Base-by-base conservation (phyloP, 345 rosid genomes). In the Carallia brachiata region DNA sequence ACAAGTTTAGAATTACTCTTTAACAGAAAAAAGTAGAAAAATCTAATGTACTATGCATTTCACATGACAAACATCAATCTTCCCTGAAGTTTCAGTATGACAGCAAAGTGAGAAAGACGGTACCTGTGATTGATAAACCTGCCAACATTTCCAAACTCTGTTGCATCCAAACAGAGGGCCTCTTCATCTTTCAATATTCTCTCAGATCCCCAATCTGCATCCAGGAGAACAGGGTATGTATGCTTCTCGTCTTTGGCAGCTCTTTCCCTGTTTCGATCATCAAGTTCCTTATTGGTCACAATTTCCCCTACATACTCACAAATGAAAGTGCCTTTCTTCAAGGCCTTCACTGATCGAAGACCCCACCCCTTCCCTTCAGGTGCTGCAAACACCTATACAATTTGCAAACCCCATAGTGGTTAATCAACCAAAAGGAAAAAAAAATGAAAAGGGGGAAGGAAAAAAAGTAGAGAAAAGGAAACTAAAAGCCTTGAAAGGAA, bases 91-190 rank as follows among this genome's bases (percentile, higher is more conserved):
- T 44, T 12, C 50, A 10, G 16, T 44, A 44, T 16, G 16, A 44
- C 12, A 44, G 36, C 27, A 32, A 60, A 16, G 4, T 4, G 13
- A 2, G 18, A 17, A n/a, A 60, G 5, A 44, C n/a, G 31, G 28
- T 52, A 76, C 79, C 75, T 76, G 68, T 76, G 79, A 47, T 76
- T 76, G 66, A 76, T 54, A 61, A 76, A 76, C 61, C 79, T 76
- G 59, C 71, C 79, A 53, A 61, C 58, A 13, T 76, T 76, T 54
- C 75, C 79, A 66, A 65, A 76, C 36, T 70, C 75, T 4, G 79
- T 76, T 28, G 71, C 79, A 54, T 75, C 79, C 63, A 76, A 65
- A 39, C 79, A 76, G 44, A 76, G 79, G 16, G 75, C 75, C 54
- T 70, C 79, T 61, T 76, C 79, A 61, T 70, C 79, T 61, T 76